Evolutionary conservation across 306 rosid genomes (phyloP).

Genomic region (Glycine latifolia): DNA sequence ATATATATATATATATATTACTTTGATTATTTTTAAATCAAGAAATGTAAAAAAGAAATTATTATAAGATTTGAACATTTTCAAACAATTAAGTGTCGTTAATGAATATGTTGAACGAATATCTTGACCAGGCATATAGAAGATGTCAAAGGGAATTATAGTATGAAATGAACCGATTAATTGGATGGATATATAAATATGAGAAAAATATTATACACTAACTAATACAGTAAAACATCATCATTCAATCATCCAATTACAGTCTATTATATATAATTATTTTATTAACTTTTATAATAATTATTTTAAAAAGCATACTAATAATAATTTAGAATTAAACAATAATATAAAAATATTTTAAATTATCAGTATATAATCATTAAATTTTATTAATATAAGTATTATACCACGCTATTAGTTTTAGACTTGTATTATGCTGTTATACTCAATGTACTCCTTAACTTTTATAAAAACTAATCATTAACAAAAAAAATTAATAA

Average conservation of each 20-base stretch:
- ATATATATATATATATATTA: too few species aligned
- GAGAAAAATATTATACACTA: too few species aligned
- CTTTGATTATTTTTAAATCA: too few species aligned
- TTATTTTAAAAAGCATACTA: too few species aligned
- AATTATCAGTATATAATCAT: too few species aligned
- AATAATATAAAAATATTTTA: too few species aligned
- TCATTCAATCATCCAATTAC: too few species aligned
- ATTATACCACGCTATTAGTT: background rate
- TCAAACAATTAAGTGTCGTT: background rate
- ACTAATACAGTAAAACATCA: too few species aligned
- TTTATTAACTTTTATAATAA: too few species aligned
- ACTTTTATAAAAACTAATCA: background rate
- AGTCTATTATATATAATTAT: too few species aligned
- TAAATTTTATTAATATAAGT: background rate
- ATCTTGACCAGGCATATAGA: background rate
- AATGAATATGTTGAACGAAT: background rate
- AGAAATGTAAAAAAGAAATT: too few species aligned
- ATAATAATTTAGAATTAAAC: too few species aligned
- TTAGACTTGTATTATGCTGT: background rate
- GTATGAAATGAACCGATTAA: background rate
- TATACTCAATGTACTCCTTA: background rate
- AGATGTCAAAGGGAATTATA: background rate
- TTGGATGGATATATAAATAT: background rate
- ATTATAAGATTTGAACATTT: background rate
- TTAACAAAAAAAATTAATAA: background rate